Evolutionary conservation across 2,329 filamentous ascomycete genomes (phyloP).

Genomic region (Canariomyces notabilis): DNA sequence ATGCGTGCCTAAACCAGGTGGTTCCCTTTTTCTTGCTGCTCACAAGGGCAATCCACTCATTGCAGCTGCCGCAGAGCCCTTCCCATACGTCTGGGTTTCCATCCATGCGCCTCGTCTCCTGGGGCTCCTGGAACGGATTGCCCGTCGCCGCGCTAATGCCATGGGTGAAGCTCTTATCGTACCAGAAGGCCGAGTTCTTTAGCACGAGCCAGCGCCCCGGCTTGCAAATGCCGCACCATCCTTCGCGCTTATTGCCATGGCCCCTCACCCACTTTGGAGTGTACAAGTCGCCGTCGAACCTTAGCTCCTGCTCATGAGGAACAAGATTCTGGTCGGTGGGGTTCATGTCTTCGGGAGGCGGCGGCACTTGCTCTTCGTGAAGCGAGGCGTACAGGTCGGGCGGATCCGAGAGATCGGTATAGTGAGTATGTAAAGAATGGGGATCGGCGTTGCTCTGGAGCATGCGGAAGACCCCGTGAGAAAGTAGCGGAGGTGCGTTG

Average conservation of each 20-base stretch:
- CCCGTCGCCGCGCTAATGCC: constrained; percentile 80
- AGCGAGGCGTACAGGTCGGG: constrained; percentile 73
- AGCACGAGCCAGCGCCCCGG: constrained; percentile 79
- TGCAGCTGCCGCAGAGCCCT: constrained; percentile 71
- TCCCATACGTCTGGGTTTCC: constrained; percentile 80
- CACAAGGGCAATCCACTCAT: constrained; percentile 74
- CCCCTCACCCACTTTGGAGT: constrained; percentile 80
- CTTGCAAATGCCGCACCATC: constrained; percentile 87
- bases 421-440: constrained; percentile 62
- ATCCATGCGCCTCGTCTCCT: constrained; percentile 69
- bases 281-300: constrained; percentile 77
- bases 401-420: constrained; percentile 67
- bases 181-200: constrained; percentile 91
- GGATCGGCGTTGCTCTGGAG: constrained; percentile 70
- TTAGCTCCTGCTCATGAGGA: constrained; percentile 72
- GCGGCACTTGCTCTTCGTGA: constrained; percentile 66
- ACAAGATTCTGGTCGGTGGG: constrained; percentile 69
- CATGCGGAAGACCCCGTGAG: constrained; percentile 67
- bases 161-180: constrained; percentile 86
- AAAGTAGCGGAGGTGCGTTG: constrained; percentile 58
- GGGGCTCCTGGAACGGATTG: constrained; percentile 70
- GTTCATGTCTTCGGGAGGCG: constrained; percentile 77
- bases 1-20: constrained; percentile 84
- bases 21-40: constrained; percentile 91
- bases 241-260: constrained; percentile 80